These are phyloP conservation scores for Tricholoma flavovirens DNA, from an alignment of 768 basidiomycete genomes.

Conservation along the genomic window DNA sequence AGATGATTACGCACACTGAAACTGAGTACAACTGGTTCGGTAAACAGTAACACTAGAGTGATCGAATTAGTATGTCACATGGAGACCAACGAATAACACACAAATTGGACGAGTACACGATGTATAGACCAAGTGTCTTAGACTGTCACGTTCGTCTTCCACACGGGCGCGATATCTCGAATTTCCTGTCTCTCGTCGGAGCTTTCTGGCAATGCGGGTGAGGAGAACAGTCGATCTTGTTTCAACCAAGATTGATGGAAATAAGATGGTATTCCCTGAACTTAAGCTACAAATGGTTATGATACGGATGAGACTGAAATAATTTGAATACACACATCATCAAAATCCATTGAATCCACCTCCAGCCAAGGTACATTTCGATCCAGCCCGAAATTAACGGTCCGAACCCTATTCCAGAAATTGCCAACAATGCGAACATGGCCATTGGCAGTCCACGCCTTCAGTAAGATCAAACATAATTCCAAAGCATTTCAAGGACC, in stretches of 20 bases:
- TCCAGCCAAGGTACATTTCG: conserved; percentile 60
- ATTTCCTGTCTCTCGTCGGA: conserved; percentile 64
- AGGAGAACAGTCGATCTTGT: conserved; percentile 71
- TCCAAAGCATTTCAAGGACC: background rate
- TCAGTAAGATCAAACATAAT: background rate
- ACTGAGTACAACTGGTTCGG: conserved; percentile 69
- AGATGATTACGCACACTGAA: conserved; percentile 53
- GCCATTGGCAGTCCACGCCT: conserved; percentile 80
- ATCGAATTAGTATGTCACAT: background rate
- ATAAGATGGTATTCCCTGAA: conserved; percentile 41
- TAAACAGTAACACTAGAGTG: conserved; percentile 50
- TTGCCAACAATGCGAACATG: conserved; percentile 55
- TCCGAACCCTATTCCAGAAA: conserved; percentile 60
- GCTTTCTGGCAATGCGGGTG: conserved; percentile 51
- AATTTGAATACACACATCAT: conserved; percentile 41
- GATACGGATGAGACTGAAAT: conserved; percentile 6
- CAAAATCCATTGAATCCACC: conserved; percentile 84
- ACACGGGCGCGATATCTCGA: conserved; percentile 53
- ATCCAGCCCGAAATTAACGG: conserved; percentile 64
- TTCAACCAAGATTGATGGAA: conserved; percentile 60
- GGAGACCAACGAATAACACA: conserved; percentile 28
- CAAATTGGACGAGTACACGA: conserved; percentile 69
- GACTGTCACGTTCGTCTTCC: conserved; percentile 54
- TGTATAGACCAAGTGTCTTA: conserved; percentile 58
- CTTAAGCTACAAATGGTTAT: conserved; percentile 35